A percentile compares a stretch with the other conserved stretches of the same genome.
phyloP scores from a whole-genome alignment of 176 grass and related monocot genomes.

The Areca catechu region DNA sequence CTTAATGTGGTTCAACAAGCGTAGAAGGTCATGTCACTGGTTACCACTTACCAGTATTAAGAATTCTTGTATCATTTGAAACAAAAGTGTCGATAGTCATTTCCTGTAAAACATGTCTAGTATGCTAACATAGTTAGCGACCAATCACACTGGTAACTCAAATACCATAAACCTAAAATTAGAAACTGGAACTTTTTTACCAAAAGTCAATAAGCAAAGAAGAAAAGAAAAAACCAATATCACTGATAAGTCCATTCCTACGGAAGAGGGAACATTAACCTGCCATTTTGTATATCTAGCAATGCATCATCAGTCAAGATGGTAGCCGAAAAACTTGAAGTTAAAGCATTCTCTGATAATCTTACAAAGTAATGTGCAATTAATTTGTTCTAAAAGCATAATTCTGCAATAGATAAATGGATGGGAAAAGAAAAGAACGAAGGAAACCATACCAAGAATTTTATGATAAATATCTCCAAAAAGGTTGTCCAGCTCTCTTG shows the following conservation, averaged over 20 bases:
- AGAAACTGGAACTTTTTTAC: no score
- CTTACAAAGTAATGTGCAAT: neutral
- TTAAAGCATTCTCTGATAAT: constrained; percentile 1
- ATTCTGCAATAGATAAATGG: no score
- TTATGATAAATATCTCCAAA: constrained; percentile 99
- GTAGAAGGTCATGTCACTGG: constrained; percentile 13
- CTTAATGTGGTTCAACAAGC: neutral
- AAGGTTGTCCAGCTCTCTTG: constrained; percentile 94
- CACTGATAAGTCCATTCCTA: no score
- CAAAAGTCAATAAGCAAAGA: no score
- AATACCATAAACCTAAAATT: no score
- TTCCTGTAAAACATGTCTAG: constrained; percentile 97
- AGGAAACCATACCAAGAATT: constrained; percentile 70
- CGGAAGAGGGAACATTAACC: constrained; percentile 28
- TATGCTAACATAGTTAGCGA: constrained; percentile 1
- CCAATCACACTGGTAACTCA: neutral
- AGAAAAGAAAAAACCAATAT: no score
- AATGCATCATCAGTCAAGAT: constrained; percentile 72
- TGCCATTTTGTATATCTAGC: constrained; percentile 90
- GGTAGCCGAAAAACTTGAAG: constrained; percentile 1
- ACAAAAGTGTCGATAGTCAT: constrained; percentile 96
- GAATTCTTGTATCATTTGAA: constrained; percentile 82
- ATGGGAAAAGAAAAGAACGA: no score
- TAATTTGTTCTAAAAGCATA: no score
- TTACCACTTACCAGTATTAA: constrained; percentile 49